These are phyloP conservation scores for Nakaseomyces glabratus DNA, from an alignment of 1,139 yeast genomes.

Conservation along the genomic window DNA sequence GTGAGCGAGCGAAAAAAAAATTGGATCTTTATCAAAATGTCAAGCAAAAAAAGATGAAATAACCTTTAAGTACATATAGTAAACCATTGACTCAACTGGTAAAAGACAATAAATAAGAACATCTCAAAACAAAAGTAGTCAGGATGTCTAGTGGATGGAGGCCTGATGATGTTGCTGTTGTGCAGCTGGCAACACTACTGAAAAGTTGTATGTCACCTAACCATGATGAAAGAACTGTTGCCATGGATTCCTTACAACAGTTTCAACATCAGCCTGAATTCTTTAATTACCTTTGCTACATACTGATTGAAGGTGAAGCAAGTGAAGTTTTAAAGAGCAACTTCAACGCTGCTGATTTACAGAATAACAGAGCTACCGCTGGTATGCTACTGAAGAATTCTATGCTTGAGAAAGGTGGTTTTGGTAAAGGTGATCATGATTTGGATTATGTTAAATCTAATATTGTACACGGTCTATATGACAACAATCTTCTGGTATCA, in stretches of 20 bases:
- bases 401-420: slow-evolving; percentile 36
- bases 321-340: slow-evolving; percentile 32
- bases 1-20: too few relatives aligned
- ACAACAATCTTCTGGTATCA: slow-evolving; percentile 50
- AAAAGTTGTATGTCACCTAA: slow-evolving; percentile 57
- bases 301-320: slow-evolving; percentile 48
- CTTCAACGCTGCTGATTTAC: slow-evolving; percentile 19
- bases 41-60: too few relatives aligned
- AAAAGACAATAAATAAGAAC: too few relatives aligned
- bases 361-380: slow-evolving; percentile 74
- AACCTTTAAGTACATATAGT: too few relatives aligned
- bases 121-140: too few relatives aligned
- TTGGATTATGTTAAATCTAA: slow-evolving; percentile 48
- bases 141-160: slow-evolving; percentile 40
- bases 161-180: slow-evolving; percentile 52
- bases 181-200: slow-evolving; percentile 55
- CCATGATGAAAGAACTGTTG: slow-evolving; percentile 44
- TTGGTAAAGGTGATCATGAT: slow-evolving; percentile 17
- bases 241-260: slow-evolving; percentile 57
- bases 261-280: slow-evolving; percentile 68
- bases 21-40: too few relatives aligned
- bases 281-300: slow-evolving; percentile 65
- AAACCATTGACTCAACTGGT: too few relatives aligned
- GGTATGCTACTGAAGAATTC: slow-evolving; percentile 79
- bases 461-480: slow-evolving; percentile 56